phyloP scores from a whole-genome alignment of 2,329 filamentous ascomycete genomes.

The Stagonosporopsis rhizophila region DNA sequence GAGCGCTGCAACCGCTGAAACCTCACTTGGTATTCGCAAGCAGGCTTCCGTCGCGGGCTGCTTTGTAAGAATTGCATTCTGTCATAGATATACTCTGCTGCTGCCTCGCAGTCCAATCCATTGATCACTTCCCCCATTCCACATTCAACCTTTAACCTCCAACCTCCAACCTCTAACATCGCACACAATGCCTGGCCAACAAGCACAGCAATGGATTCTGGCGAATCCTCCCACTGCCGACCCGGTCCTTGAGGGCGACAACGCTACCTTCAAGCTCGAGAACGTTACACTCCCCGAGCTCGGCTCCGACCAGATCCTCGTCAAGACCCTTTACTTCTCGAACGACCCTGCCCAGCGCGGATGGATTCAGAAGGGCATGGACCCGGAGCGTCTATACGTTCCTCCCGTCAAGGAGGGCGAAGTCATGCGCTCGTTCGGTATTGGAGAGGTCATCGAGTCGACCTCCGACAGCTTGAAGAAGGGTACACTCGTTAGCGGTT shows the following conservation, averaged over 20 bases:
- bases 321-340: slow-evolving; percentile 57
- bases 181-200: slow-evolving; percentile 39
- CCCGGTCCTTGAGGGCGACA: slow-evolving; percentile 45
- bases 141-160: too few species aligned
- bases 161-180: background rate
- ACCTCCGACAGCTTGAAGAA: slow-evolving; percentile 60
- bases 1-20: slow-evolving; percentile 7
- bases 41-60: slow-evolving; percentile 6
- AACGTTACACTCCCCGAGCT: slow-evolving; percentile 46
- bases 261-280: slow-evolving; percentile 52
- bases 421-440: slow-evolving; percentile 68
- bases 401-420: slow-evolving; percentile 53
- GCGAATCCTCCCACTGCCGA: slow-evolving; percentile 49
- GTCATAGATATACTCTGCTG: slow-evolving; percentile 2
- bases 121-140: background rate
- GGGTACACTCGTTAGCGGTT: slow-evolving; percentile 65
- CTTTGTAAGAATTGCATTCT: slow-evolving; percentile 16
- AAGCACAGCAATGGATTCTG: slow-evolving; percentile 55
- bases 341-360: slow-evolving; percentile 62
- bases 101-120: background rate
- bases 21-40: slow-evolving; percentile 10
- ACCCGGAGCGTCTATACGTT: slow-evolving; percentile 56
- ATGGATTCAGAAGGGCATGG: slow-evolving; percentile 55
- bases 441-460: slow-evolving; percentile 67
- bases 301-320: slow-evolving; percentile 52